Conservation (phyloP, 2,329 filamentous ascomycete genomes). For the Fusarium multiceps region DNA sequence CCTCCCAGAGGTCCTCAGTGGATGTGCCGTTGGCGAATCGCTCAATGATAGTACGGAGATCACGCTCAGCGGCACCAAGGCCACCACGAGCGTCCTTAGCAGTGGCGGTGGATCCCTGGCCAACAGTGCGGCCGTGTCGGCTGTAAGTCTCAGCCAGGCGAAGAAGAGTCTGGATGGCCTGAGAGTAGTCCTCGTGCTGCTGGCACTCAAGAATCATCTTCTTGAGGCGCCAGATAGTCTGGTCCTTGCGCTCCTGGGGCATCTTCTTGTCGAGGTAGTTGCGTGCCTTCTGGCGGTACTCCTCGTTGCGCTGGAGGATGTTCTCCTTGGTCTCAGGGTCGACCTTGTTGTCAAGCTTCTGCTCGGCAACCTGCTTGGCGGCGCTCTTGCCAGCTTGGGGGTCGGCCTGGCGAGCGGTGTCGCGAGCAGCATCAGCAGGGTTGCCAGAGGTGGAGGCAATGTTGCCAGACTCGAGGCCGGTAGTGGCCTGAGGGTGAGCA, state of each 20-base stretch:
- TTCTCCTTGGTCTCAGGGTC: constrained; percentile 72
- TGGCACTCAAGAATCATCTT: constrained; percentile 99
- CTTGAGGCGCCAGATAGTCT: constrained; percentile 90
- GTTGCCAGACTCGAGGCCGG: constrained; percentile 38
- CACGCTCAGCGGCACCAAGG: constrained; percentile 78
- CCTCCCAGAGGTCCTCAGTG: constrained; percentile 83
- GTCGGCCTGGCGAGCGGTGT: constrained; percentile 56
- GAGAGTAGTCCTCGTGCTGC: constrained; percentile 91
- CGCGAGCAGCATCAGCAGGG: constrained; percentile 19
- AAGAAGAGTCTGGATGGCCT: constrained; percentile 89
- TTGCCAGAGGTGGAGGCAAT: constrained; percentile 5
- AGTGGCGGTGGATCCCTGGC: constrained; percentile 72
- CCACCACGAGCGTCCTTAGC: constrained; percentile 78
- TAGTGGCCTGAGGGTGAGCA: constrained; percentile 60
- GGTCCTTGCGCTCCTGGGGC: constrained; percentile 90
- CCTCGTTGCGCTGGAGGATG: constrained; percentile 56
- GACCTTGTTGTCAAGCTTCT: constrained; percentile 70
- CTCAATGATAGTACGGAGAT: constrained; percentile 85
- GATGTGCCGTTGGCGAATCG: constrained; percentile 96
- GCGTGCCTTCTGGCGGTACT: constrained; percentile 64
- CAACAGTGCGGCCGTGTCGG: constrained; percentile 74
- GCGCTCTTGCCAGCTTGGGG: constrained; percentile 49
- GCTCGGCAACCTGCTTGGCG: constrained; percentile 60
- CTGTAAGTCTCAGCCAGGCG: constrained; percentile 86
- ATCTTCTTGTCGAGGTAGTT: constrained; percentile 89